phyloP scores from a whole-genome alignment of 2,329 filamentous ascomycete species.

The Fonsecaea nubica region DNA sequence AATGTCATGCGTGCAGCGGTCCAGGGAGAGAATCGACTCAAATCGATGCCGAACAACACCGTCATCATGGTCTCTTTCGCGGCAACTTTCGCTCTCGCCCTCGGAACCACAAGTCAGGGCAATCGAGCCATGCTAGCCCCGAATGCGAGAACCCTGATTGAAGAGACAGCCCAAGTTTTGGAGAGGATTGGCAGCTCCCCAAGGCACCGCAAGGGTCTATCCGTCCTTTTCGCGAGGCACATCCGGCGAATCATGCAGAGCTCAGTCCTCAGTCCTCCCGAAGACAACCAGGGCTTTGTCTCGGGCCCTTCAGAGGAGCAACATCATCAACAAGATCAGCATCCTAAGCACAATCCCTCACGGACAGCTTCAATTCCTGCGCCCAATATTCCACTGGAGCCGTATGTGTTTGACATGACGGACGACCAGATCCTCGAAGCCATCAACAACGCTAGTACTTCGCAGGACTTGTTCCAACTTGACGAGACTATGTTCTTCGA shows the following conservation, averaged over 20 bases:
- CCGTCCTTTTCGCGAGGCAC: constrained; percentile 64
- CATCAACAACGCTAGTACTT: constrained; percentile 66
- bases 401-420: constrained; percentile 63
- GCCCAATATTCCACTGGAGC: constrained; percentile 21
- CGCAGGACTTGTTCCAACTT: constrained; percentile 55
- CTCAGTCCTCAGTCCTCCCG: constrained; percentile 27
- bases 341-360: constrained; percentile 13
- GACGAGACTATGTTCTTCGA: constrained; percentile 66
- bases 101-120: constrained; percentile 63
- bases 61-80: constrained; percentile 81
- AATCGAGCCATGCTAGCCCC: constrained; percentile 64
- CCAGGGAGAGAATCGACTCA: constrained; percentile 71
- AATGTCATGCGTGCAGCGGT: constrained; percentile 77
- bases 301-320: constrained; percentile 13
- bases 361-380: constrained; percentile 7
- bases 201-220: constrained; percentile 70
- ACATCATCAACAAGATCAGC: constrained; percentile 11
- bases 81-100: constrained; percentile 70
- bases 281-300: constrained; percentile 15
- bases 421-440: constrained; percentile 72
- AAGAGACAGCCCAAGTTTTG: constrained; percentile 71
- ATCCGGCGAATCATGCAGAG: constrained; percentile 48
- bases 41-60: constrained; percentile 80
- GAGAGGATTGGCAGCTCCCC: constrained; percentile 72
- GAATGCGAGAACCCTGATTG: constrained; percentile 68